phyloP scores from a whole-genome alignment of 2,329 filamentous ascomycete genomes.

The Colletotrichum euphorbiae region DNA sequence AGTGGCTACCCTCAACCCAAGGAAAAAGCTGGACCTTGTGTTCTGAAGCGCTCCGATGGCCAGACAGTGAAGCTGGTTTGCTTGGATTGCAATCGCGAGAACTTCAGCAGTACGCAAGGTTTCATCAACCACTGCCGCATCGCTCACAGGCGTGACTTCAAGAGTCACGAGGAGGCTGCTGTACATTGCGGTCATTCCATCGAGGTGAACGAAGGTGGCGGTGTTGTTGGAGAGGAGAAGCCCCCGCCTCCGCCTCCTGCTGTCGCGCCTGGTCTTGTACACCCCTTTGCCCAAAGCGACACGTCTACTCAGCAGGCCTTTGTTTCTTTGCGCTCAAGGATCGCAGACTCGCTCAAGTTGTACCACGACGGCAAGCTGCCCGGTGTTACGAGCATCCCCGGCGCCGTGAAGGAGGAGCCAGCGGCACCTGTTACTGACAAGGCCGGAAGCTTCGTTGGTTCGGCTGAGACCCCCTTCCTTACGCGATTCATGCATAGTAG shows the following conservation, averaged over 20 bases:
- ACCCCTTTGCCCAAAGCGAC: conserved; percentile 71
- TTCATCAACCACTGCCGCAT: conserved; percentile 99
- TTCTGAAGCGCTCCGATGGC: conserved; percentile 87
- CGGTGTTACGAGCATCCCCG: conserved; percentile 59
- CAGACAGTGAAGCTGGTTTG: conserved; percentile 91
- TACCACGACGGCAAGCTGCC: conserved; percentile 65
- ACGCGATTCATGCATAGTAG: conserved; percentile 72
- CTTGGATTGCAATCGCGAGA: conserved; percentile 85
- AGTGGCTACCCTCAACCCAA: conserved; percentile 79
- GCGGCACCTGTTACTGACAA: conserved; percentile 45
- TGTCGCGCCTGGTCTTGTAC: conserved; percentile 64
- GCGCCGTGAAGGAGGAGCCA: conserved; percentile 44
- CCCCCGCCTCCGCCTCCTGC: conserved; percentile 36
- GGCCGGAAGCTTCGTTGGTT: conserved; percentile 59
- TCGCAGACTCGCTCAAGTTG: conserved; percentile 64
- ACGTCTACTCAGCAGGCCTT: conserved; percentile 65
- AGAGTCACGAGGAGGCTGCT: conserved; percentile 95
- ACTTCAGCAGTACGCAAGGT: conserved; percentile 97
- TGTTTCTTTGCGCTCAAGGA: conserved; percentile 61
- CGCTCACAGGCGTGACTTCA: conserved; percentile 91
- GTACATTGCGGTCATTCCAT: conserved; percentile 87
- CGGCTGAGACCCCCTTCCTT: conserved; percentile 73
- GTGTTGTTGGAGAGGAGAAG: conserved; percentile 49
- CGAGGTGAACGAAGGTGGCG: conserved; percentile 72
- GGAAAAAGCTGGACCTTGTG: conserved; percentile 84